Base-by-base conservation (phyloP, 208 protist genomes). In the Eutreptiella sp. region DNA sequence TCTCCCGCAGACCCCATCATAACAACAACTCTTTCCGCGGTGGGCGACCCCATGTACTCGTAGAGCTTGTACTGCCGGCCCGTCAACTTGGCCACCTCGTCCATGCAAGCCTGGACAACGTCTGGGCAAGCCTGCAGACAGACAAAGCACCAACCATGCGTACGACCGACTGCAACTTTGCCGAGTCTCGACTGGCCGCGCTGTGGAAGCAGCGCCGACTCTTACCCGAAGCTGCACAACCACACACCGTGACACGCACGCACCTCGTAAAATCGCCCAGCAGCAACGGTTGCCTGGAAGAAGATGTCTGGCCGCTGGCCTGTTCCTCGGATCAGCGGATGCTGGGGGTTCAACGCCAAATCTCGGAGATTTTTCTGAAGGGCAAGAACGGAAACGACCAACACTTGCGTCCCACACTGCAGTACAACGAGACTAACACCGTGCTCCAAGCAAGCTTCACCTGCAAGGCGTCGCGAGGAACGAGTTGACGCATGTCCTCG, bases 41-140 rank as follows among this genome's bases (percentile, higher is more conserved):
- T 67, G 14, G 48, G 58, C 29, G 57, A 38, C 24, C 80, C 80
- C 21, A 47, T 28, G 46, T 88, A 88, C 7, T 85, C 62, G 46
- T 83, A 75, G 26, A 82, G 36, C 0, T 80, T 5, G 66, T 84
- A 82, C 11, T 36, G 0, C 2, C 80, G 35, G 21, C 80, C 80
- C 24, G 70, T 83, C 9, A 81, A 32, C 24, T 59, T 16, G 21
- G 21, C 19, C 23, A 85, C 21, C 19, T 80, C 39, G 11, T 68
- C 42, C 53, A 84, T 61, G 21, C 39, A 28, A 9, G 71, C 31
- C 31, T 87, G 38, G 31, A 87, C 68, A 35, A 75, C 55, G 9
- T 36, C 60, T 4, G 71, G 69, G 36, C 14, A n/a, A n/a, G n/a
- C n/a, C n/a, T n/a, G n/a, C n/a, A n/a, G n/a, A n/a, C n/a, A n/a